These are phyloP conservation scores for Tephrocybe sp. DNA, from an alignment of 768 basidiomycete species.

Conservation along the genomic window DNA sequence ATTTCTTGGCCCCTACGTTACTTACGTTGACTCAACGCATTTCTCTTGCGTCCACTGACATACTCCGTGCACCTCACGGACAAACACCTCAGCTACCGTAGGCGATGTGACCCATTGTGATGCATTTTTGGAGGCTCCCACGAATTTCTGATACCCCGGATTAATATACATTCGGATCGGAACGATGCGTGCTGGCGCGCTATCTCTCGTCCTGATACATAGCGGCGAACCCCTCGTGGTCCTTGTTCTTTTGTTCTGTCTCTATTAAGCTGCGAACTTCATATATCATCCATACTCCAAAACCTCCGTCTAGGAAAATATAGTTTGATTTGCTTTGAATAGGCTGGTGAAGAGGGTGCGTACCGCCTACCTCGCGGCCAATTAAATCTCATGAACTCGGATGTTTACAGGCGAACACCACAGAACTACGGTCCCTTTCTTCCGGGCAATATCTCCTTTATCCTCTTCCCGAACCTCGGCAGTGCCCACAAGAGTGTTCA, in stretches of 20 bases:
- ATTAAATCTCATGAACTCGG: constrained; percentile 1
- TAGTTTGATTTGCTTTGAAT: background rate
- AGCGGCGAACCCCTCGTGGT: background rate
- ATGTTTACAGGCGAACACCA: constrained; percentile 2
- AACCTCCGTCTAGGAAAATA: background rate
- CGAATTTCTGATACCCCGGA: constrained; percentile 4
- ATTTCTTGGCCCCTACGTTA: constrained; percentile 3
- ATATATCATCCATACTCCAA: constrained; percentile 6
- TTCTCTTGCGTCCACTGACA: background rate
- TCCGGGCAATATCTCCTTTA: constrained; percentile 12
- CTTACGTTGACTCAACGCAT: constrained; percentile 9
- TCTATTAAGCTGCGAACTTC: constrained; percentile 3
- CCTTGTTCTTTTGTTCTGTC: constrained; percentile 13
- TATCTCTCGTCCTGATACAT: background rate
- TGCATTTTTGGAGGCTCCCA: constrained; percentile 8
- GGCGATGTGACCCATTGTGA: constrained; percentile 5
- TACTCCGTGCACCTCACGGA: constrained; percentile 1
- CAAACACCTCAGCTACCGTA: background rate
- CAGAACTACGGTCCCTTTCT: constrained; percentile 2
- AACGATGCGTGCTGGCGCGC: background rate
- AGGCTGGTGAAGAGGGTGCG: background rate
- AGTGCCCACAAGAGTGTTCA: background rate
- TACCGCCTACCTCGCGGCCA: background rate
- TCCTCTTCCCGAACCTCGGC: background rate
- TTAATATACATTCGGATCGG: constrained; percentile 5